Evolutionary conservation across 768 basidiomycete species (phyloP).

Genomic region (Hygrocybe coccinea): DNA sequence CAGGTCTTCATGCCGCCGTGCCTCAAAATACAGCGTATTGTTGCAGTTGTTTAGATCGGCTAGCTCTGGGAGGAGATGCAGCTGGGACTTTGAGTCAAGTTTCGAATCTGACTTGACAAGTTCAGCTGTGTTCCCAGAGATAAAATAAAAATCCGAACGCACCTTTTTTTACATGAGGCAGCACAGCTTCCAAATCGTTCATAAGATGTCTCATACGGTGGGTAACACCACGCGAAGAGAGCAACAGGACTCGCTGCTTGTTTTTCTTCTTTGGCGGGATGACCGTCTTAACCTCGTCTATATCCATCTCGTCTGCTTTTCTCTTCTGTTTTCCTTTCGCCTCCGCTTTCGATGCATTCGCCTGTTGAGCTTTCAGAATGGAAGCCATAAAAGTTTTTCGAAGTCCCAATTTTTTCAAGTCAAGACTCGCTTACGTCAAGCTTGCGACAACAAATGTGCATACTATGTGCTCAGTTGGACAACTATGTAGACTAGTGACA

Average conservation of each 20-base stretch:
- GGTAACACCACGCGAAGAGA: conserved; percentile 91
- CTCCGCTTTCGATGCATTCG: conserved; percentile 48
- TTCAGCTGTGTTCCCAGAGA: neutral
- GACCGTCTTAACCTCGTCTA: conserved; percentile 36
- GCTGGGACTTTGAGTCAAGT: conserved; percentile 92
- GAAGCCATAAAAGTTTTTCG: too few species aligned
- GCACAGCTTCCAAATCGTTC: conserved; percentile 83
- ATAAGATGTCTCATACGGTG: conserved; percentile 96
- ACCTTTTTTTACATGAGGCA: conserved; percentile 98
- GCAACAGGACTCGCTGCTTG: conserved; percentile 90
- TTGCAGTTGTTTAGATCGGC: conserved; percentile 98
- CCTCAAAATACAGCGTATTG: conserved; percentile 96
- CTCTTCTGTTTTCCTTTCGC: conserved; percentile 55
- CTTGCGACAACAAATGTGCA: too few species aligned
- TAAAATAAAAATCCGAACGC: conserved; percentile 17
- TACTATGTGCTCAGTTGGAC: too few species aligned
- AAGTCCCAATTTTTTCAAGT: too few species aligned
- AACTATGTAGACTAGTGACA: too few species aligned
- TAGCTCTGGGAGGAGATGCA: conserved; percentile 89
- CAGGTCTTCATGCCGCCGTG: conserved; percentile 89
- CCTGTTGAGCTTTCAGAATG: conserved; percentile 55
- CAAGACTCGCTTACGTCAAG: too few species aligned
- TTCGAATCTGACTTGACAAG: conserved; percentile 70
- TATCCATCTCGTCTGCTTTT: conserved; percentile 57
- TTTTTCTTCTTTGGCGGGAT: conserved; percentile 63